A percentile compares a stretch with the other conserved stretches of the same genome.
Conservation (phyloP, 2,329 filamentous ascomycete species). For the Neofusicoccum kwambonambiense region DNA sequence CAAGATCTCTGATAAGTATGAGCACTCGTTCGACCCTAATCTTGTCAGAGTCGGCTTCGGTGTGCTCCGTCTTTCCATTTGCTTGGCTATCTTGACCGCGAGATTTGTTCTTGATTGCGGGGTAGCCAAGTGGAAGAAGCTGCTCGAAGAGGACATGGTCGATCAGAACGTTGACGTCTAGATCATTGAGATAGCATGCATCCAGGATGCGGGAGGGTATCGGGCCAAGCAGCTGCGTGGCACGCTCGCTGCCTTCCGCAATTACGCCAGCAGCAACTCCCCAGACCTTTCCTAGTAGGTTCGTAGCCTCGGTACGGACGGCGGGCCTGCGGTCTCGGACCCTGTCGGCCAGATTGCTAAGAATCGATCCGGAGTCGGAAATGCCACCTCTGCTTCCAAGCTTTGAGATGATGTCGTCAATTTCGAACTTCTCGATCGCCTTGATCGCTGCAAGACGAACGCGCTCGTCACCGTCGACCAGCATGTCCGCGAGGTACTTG, state of each 20-base stretch:
- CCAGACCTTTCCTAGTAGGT: constrained; percentile 82
- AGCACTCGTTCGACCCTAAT: constrained; percentile 83
- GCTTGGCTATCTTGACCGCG: constrained; percentile 58
- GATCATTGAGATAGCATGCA: constrained; percentile 85
- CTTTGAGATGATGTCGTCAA: constrained; percentile 78
- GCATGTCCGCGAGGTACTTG: constrained; percentile 71
- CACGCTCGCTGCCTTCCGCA: constrained; percentile 73
- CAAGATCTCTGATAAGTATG: constrained; percentile 74
- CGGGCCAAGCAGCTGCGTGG: constrained; percentile 71
- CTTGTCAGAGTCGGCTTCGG: constrained; percentile 63
- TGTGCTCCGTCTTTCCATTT: constrained; percentile 41
- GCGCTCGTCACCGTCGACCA: constrained; percentile 85
- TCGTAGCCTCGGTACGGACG: constrained; percentile 85
- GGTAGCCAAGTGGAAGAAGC: constrained; percentile 85
- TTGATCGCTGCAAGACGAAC: constrained; percentile 88
- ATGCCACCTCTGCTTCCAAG: constrained; percentile 75
- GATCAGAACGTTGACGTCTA: constrained; percentile 78
- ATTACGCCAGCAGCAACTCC: constrained; percentile 89
- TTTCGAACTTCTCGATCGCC: constrained; percentile 75
- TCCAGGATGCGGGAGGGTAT: constrained; percentile 85
- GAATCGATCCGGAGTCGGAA: constrained; percentile 71
- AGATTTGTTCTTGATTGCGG: constrained; percentile 61
- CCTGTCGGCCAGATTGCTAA: constrained; percentile 80
- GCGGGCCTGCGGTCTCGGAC: constrained; percentile 80
- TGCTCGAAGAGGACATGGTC: constrained; percentile 84